These are phyloP conservation scores for Margaritispora aquatica DNA, from an alignment of 495 filamentous ascomycete species.

Conservation along the genomic window DNA sequence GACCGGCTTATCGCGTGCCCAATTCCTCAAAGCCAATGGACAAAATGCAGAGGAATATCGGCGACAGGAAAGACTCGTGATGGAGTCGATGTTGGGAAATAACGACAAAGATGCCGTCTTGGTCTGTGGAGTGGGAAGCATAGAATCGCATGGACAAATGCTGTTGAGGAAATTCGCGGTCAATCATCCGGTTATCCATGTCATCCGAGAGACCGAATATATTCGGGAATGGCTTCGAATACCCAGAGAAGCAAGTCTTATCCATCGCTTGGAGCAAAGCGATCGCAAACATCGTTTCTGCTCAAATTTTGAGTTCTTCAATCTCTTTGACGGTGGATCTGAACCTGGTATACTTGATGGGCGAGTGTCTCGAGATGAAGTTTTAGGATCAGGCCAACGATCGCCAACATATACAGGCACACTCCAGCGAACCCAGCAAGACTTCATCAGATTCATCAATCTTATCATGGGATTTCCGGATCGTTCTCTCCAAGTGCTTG, in stretches of 20 bases:
- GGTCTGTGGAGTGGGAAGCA: constrained; percentile 45
- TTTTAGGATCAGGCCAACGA: not conserved
- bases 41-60: constrained; percentile 45
- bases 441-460: constrained; percentile 64
- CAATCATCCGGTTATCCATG: constrained; percentile 65
- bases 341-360: constrained; percentile 21
- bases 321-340: constrained; percentile 41
- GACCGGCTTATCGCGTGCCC: constrained; percentile 53
- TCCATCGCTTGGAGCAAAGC: constrained; percentile 41
- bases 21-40: constrained; percentile 43
- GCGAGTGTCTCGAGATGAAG: not conserved
- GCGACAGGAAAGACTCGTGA: constrained; percentile 53
- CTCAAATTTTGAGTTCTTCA: constrained; percentile 75
- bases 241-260: constrained; percentile 41
- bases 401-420: constrained; percentile 48
- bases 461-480: constrained; percentile 50
- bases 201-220: constrained; percentile 60
- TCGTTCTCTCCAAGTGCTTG: constrained; percentile 43
- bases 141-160: constrained; percentile 50
- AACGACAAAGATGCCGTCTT: constrained; percentile 63
- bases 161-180: constrained; percentile 47
- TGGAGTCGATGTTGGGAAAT: constrained; percentile 57
- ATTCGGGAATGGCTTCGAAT: constrained; percentile 53
- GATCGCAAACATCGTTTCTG: constrained; percentile 48
- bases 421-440: constrained; percentile 61